Percentiles rank a stretch among this genome's conserved stretches.
phyloP scores from a whole-genome alignment of 1,284 basidiomycete species.

The Boletus holoroseus region DNA sequence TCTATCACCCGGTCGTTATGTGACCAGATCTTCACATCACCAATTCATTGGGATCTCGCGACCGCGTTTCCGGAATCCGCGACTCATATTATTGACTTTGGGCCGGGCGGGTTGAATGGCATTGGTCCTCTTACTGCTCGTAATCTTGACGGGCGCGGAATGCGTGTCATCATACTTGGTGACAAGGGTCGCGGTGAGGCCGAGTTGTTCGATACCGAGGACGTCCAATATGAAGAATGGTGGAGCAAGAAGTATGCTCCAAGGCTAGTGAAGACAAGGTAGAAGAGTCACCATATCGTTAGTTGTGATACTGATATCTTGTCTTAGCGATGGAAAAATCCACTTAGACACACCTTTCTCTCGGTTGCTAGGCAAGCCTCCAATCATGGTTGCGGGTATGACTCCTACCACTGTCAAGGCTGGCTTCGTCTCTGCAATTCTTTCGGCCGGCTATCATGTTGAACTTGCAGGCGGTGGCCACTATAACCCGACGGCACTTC shows the following conservation, averaged over 20 bases:
- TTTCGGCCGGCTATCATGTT: conserved; percentile 92
- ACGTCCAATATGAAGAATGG: conserved; percentile 75
- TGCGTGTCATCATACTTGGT: conserved; percentile 82
- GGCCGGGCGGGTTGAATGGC: conserved; percentile 89
- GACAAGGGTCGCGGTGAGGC: conserved; percentile 82
- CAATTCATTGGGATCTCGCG: conserved; percentile 90
- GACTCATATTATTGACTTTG: conserved; percentile 95
- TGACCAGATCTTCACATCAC: conserved; percentile 89
- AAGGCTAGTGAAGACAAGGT: conserved; percentile 85
- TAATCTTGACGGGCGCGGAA: conserved; percentile 89
- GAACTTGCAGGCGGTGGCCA: conserved; percentile 98
- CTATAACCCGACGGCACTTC: conserved; percentile 85
- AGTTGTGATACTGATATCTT: conserved; percentile 12
- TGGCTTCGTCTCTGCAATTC: conserved; percentile 86
- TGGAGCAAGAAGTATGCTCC: conserved; percentile 91
- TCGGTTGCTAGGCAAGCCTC: conserved; percentile 89
- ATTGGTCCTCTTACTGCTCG: conserved; percentile 89
- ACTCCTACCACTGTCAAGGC: conserved; percentile 91
- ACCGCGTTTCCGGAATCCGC: conserved; percentile 84
- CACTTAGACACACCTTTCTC: conserved; percentile 96
- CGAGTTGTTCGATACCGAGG: conserved; percentile 72
- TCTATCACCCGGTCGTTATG: conserved; percentile 80
- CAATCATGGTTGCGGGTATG: conserved; percentile 99
- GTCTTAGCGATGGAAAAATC: conserved; percentile 74
- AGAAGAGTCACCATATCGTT: conserved; percentile 17